Conservation (phyloP, 2,329 filamentous ascomycete genomes). For the Fusarium pseudonygamai region DNA sequence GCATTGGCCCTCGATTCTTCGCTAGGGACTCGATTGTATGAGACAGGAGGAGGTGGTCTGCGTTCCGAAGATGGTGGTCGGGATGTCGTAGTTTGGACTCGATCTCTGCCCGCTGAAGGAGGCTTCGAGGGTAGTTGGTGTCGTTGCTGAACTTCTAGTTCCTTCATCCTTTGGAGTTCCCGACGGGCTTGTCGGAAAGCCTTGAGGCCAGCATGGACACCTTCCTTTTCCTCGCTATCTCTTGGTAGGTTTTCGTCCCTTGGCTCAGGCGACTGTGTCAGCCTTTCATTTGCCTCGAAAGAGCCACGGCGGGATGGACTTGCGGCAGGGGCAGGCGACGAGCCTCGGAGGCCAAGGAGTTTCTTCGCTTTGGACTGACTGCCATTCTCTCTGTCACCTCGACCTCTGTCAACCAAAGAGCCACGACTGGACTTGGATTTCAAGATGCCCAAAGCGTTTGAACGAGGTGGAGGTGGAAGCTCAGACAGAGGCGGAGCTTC, state of each 20-base stretch:
- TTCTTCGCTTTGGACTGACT: constrained; percentile 66
- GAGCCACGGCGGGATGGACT: constrained; percentile 52
- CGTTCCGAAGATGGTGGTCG: constrained; percentile 56
- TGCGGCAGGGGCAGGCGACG: constrained; percentile 52
- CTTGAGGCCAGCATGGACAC: constrained; percentile 60
- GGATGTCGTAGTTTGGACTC: constrained; percentile 30
- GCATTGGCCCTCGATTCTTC: constrained; percentile 52
- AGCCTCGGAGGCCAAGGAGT: constrained; percentile 66
- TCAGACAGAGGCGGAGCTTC: constrained; percentile 46
- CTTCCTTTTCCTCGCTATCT: constrained; percentile 48
- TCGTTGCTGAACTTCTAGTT: constrained; percentile 59
- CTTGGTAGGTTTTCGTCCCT: constrained; percentile 38
- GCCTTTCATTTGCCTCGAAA: constrained; percentile 27
- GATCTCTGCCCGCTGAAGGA: constrained; percentile 25
- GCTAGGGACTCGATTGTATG: constrained; percentile 57
- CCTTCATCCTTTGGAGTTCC: constrained; percentile 65
- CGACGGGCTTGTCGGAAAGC: constrained; percentile 67
- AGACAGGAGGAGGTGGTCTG: constrained; percentile 53
- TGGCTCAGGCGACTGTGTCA: constrained; percentile 29
- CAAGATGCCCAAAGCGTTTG: constrained; percentile 71
- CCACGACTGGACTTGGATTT: constrained; percentile 74
- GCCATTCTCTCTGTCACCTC: constrained; percentile 50
- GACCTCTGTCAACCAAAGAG: constrained; percentile 65
- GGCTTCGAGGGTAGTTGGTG: constrained; percentile 44
- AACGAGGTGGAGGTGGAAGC: constrained; percentile 54